A percentile compares a stretch with the other conserved stretches of the same genome.
Evolutionary conservation across 2,329 filamentous ascomycete genomes (phyloP).

Genomic region (Purpureocillium lavendulum): DNA sequence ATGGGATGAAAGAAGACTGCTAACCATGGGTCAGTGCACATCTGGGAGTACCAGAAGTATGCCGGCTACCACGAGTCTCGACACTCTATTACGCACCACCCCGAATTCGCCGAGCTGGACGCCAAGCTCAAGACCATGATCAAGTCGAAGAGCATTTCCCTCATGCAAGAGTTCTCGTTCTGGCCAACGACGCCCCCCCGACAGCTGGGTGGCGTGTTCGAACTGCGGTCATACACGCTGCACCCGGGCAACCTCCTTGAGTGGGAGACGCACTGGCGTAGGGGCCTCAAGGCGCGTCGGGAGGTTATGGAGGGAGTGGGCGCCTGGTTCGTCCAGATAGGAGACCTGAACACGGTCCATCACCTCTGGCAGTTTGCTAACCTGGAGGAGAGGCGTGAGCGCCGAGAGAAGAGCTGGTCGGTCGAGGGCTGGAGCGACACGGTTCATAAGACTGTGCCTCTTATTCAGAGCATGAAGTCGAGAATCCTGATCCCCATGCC

Average conservation of each 20-base stretch:
- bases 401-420: slow-evolving; percentile 90
- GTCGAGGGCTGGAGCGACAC: slow-evolving; percentile 95
- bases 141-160: slow-evolving; percentile 71
- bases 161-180: slow-evolving; percentile 99
- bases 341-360: slow-evolving; percentile 94
- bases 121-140: slow-evolving; percentile 79
- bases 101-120: slow-evolving; percentile 79
- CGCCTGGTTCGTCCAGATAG: slow-evolving; percentile 98
- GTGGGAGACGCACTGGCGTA: slow-evolving; percentile 98
- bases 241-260: slow-evolving; percentile 93
- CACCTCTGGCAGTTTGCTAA: slow-evolving; percentile 99
- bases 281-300: slow-evolving; percentile 78
- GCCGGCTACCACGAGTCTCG: slow-evolving; percentile 90
- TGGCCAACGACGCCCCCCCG: slow-evolving; percentile 94
- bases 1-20: not conserved
- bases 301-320: slow-evolving; percentile 99
- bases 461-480: slow-evolving; percentile 96
- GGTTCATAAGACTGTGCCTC: slow-evolving; percentile 94
- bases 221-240: slow-evolving; percentile 91
- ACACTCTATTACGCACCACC: slow-evolving; percentile 73
- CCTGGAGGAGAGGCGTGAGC: slow-evolving; percentile 82
- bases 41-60: slow-evolving; percentile 99
- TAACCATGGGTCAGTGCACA: slow-evolving; percentile 62
- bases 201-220: slow-evolving; percentile 84
- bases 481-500: slow-evolving; percentile 88